Evolutionary conservation across 495 filamentous ascomycete genomes (phyloP), one percentile per base, ranked within the genome.

Genomic region (Echria macrotheca): DNA sequence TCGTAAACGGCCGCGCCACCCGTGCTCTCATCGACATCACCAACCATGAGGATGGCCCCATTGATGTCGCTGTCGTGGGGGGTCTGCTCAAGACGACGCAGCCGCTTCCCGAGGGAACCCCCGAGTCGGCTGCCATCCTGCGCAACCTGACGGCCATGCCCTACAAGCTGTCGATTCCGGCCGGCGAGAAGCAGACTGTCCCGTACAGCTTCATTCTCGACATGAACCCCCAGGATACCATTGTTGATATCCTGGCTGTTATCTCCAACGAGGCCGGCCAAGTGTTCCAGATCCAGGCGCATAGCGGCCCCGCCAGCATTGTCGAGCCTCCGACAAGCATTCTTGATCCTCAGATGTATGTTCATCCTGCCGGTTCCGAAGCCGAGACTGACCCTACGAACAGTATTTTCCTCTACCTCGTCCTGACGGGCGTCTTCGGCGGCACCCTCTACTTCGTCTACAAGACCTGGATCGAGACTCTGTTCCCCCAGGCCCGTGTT

Each of bases 381-480:
- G n/a, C n/a, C n/a, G n/a, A n/a, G n/a, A n/a, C 50, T 44, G 15
- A 52, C 54, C 50, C n/a, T 6, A 3, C 25, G 17, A 5, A 15
- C 52, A 95, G 91, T 58, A 86, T 96, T 70, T 98, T 98, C 82
- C 84, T 98, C 50, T 98, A 97, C 75, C 81, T 95, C 67, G 81
- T 97, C 76, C 89, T 98, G 55, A 68, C 81, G 47, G 80, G 78
- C 48, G 79, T 73, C 60, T 91, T 95, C 64, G 80, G 64, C 55
- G 89, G 84, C 47, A 87, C 85, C 33, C 74, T 82, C 67, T 96
- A 93, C 80, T 96, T 95, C 67, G 90, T 96, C 71, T 98, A 98
- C 78, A 93, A 82, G 67, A 95, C 91, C 63, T 97, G 91, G 88
- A 80, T 98, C 69, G 85, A 89, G 41, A 82, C 89, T n/a, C 83